A percentile compares a stretch with the other conserved stretches of the same genome.
These are phyloP conservation scores for Fusarium hainanense DNA, from an alignment of 2,329 filamentous ascomycete genomes.

Conservation along the genomic window DNA sequence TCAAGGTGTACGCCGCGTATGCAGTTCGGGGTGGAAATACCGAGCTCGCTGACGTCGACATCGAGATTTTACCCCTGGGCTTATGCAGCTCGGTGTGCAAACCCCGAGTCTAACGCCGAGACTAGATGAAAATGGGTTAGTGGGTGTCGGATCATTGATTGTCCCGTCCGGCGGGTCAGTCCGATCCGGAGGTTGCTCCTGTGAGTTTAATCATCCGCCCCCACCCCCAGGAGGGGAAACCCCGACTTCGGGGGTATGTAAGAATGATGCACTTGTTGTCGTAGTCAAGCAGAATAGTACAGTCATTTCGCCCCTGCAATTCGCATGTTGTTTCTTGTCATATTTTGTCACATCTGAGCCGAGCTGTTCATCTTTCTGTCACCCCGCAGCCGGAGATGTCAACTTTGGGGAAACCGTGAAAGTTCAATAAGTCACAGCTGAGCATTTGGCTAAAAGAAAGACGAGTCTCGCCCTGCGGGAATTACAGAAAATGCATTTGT, in stretches of 20 bases:
- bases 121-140: not conserved
- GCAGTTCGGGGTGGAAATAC: not conserved
- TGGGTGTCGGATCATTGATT: not conserved
- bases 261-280: not conserved
- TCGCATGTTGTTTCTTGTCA: not conserved
- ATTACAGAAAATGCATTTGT: slow-evolving; percentile 2
- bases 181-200: slow-evolving; percentile 1
- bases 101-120: not conserved
- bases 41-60: slow-evolving; percentile 17
- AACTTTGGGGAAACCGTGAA: slow-evolving; percentile 23
- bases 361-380: not conserved
- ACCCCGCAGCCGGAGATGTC: not conserved
- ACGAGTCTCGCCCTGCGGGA: slow-evolving; percentile 8
- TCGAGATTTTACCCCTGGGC: slow-evolving; percentile 6
- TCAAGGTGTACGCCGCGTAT: slow-evolving; percentile 2
- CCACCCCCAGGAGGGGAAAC: slow-evolving; percentile 20
- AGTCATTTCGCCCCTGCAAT: fast-evolving
- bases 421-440: slow-evolving; percentile 10
- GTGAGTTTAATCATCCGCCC: slow-evolving; percentile 15
- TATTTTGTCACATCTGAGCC: not conserved
- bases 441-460: slow-evolving; percentile 1
- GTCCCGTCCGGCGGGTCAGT: not conserved
- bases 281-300: not conserved
- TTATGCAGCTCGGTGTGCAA: slow-evolving; percentile 1
- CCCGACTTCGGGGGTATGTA: slow-evolving; percentile 4